Conservation (phyloP, 805 yeast species). For the Teunomyces barrocoloradensis region DNA sequence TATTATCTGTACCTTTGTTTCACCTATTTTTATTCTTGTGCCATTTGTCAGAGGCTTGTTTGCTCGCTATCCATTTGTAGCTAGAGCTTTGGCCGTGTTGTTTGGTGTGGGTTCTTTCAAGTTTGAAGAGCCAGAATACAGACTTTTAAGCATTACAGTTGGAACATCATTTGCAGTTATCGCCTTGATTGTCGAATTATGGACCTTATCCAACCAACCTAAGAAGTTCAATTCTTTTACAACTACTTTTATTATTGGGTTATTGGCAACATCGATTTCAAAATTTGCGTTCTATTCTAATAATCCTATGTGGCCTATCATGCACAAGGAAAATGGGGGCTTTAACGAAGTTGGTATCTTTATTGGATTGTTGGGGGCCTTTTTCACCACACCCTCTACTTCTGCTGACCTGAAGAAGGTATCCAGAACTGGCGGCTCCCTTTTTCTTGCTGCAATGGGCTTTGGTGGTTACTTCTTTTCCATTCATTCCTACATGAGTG, state of each 20-base stretch:
- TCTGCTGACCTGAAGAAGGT: conserved; percentile 7
- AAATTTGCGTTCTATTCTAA: conserved; percentile 79
- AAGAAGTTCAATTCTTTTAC: conserved; percentile 44
- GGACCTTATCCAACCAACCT: conserved; percentile 27
- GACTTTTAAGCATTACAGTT: conserved; percentile 62
- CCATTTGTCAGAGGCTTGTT: conserved; percentile 38
- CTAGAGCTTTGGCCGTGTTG: conserved; percentile 54
- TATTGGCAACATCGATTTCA: conserved; percentile 67
- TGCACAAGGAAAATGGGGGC: conserved; percentile 85
- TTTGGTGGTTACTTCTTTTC: conserved; percentile 76
- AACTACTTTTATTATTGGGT: conserved; percentile 65
- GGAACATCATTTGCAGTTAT: conserved; percentile 66
- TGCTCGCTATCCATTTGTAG: conserved; percentile 46
- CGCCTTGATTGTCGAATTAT: conserved; percentile 55
- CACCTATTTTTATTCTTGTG: conserved; percentile 55
- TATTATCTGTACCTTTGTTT: conserved; percentile 47
- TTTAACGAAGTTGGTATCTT: conserved; percentile 68
- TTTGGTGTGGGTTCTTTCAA: conserved; percentile 76
- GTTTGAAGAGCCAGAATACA: conserved; percentile 62
- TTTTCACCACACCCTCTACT: conserved; percentile 50
- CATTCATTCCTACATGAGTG: conserved; percentile 71
- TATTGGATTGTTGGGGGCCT: conserved; percentile 61
- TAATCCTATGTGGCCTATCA: conserved; percentile 95
- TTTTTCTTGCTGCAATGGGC: conserved; percentile 57
- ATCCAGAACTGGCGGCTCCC: conserved; percentile 39